Evolutionary conservation across 768 basidiomycete species (phyloP).

Genomic region (Calocybe gangraenosa): DNA sequence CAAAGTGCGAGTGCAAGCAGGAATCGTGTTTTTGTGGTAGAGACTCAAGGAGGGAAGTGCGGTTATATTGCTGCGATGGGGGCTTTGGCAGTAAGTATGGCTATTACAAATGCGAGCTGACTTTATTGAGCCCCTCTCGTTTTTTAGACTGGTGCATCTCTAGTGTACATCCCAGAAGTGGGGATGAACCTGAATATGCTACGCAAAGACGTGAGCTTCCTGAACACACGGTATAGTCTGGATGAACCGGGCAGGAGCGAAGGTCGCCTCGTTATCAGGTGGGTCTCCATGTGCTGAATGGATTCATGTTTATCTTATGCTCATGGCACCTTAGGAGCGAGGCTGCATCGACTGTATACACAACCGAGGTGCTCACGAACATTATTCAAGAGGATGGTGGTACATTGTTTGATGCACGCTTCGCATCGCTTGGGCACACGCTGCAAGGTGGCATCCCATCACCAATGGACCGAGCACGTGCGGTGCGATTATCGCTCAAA

Average conservation of each 20-base stretch:
- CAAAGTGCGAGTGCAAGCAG: slow-evolving; percentile 96
- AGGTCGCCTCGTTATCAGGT: slow-evolving; percentile 92
- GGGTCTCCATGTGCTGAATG: slow-evolving; percentile 20
- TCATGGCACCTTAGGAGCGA: slow-evolving; percentile 60
- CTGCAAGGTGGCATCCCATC: slow-evolving; percentile 95
- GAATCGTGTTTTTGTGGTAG: slow-evolving; percentile 95
- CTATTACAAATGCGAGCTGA: slow-evolving; percentile 1
- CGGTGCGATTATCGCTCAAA: slow-evolving; percentile 82
- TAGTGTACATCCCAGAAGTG: slow-evolving; percentile 91
- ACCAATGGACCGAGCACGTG: slow-evolving; percentile 89
- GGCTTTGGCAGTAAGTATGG: slow-evolving; percentile 77
- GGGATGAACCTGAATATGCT: slow-evolving; percentile 84
- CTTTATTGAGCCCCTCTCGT: not conserved
- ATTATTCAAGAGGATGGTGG: slow-evolving; percentile 97
- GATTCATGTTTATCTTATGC: not conserved
- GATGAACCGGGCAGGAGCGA: slow-evolving; percentile 89
- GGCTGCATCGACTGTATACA: slow-evolving; percentile 81
- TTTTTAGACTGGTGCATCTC: slow-evolving; percentile 76
- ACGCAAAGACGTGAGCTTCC: slow-evolving; percentile 80
- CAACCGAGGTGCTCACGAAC: slow-evolving; percentile 86
- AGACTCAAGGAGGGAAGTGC: slow-evolving; percentile 96
- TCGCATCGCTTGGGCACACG: slow-evolving; percentile 95
- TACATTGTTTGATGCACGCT: slow-evolving; percentile 86
- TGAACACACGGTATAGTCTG: slow-evolving; percentile 79
- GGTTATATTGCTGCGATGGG: slow-evolving; percentile 96